Percentiles rank a stretch among this genome's conserved stretches.
Conservation (phyloP, 305 asterid species). For the Andrographis paniculata region DNA sequence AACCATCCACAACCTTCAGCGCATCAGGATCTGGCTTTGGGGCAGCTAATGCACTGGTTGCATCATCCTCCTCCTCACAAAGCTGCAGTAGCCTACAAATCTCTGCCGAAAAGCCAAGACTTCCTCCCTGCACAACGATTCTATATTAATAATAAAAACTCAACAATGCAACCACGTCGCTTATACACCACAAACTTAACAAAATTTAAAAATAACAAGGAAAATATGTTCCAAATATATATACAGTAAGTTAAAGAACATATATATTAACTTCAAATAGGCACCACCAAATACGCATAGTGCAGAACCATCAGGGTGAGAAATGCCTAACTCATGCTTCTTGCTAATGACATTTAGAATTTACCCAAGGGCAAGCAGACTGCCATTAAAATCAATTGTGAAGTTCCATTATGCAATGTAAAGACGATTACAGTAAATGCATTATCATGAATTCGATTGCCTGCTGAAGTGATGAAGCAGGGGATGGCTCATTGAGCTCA, state of each 20-base stretch:
- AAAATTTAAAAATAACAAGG: background rate
- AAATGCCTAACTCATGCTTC: constrained; percentile 11
- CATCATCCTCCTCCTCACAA: constrained; percentile 97
- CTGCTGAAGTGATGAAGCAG: constrained; percentile 88
- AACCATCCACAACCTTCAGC: constrained; percentile 39
- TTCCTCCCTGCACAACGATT: constrained; percentile 59
- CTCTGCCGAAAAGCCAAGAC: constrained; percentile 76
- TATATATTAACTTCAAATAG: constrained; percentile 3
- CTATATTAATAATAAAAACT: constrained; percentile 21
- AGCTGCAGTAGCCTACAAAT: constrained; percentile 76
- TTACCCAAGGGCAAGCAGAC: background rate
- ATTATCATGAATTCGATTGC: constrained; percentile 20
- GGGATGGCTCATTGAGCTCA: constrained; percentile 85
- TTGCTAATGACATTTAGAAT: constrained; percentile 4
- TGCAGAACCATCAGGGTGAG: constrained; percentile 7
- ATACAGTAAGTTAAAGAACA: background rate
- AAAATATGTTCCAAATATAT: no score
- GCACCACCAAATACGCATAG: constrained; percentile 1
- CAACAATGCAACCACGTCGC: constrained; percentile 11
- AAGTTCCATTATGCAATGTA: constrained; percentile 6
- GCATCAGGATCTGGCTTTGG: constrained; percentile 83
- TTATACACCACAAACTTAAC: constrained; percentile 5
- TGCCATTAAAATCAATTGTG: constrained; percentile 10
- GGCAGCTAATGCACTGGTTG: constrained; percentile 80
- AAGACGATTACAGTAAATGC: constrained; percentile 6